A percentile compares a stretch with the other conserved stretches of the same genome.
phyloP scores from a whole-genome alignment of 768 basidiomycete genomes.

The Russula olivacea region DNA sequence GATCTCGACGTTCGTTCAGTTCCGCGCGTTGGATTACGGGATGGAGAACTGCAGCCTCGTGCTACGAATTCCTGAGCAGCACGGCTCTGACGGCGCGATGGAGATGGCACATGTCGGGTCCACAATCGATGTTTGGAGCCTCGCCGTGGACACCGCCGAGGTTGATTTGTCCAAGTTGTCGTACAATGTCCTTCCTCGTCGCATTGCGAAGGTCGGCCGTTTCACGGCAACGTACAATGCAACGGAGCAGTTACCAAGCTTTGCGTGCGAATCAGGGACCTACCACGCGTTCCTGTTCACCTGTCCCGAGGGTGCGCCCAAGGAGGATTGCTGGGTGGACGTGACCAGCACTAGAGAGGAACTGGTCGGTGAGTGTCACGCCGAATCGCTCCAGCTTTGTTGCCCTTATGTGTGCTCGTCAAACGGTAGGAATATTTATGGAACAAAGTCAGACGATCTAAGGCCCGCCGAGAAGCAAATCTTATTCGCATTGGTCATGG shows the following conservation, averaged over 20 bases:
- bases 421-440: neutral
- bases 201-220: neutral
- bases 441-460: constrained; percentile 8
- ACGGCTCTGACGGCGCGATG: neutral
- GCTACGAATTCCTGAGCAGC: neutral
- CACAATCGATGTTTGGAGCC: constrained; percentile 2
- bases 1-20: constrained; percentile 14
- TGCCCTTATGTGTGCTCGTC: neutral
- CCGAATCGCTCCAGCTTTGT: neutral
- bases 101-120: neutral
- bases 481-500: no score
- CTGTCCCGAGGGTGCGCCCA: neutral
- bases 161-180: neutral
- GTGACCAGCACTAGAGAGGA: constrained; percentile 1
- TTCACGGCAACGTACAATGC: constrained; percentile 7
- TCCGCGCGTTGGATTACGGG: constrained; percentile 5
- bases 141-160: neutral
- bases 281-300: constrained; percentile 6
- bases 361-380: neutral
- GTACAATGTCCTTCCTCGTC: neutral
- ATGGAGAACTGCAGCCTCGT: constrained; percentile 8
- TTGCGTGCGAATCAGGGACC: constrained; percentile 3
- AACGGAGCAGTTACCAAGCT: neutral
- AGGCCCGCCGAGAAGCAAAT: neutral
- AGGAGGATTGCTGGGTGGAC: constrained; percentile 9